phyloP scores from a whole-genome alignment of 2,329 filamentous ascomycete species.

The Ophiostoma sp. region DNA sequence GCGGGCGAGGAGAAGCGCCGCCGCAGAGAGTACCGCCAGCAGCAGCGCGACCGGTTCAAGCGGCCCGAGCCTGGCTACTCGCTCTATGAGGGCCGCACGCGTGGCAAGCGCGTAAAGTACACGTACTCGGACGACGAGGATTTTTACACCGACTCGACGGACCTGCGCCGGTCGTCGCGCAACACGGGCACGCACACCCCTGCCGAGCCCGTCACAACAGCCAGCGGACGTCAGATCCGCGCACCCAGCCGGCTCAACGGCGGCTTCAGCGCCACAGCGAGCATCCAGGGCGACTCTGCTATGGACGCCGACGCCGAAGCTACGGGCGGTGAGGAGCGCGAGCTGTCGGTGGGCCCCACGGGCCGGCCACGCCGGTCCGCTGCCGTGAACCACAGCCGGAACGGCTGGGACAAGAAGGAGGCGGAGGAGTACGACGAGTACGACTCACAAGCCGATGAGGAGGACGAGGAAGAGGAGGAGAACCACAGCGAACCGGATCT shows the following conservation, averaged over 20 bases:
- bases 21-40: conserved; percentile 85
- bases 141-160: conserved; percentile 63
- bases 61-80: conserved; percentile 88
- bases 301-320: conserved; percentile 33
- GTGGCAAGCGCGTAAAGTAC: conserved; percentile 94
- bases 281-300: conserved; percentile 45
- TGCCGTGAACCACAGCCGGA: conserved; percentile 51
- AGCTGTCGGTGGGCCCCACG: conserved; percentile 44
- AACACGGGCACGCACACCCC: conserved; percentile 75
- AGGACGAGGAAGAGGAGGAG: conserved; percentile 62
- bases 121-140: conserved; percentile 90
- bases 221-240: conserved; percentile 82
- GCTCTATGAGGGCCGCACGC: conserved; percentile 91
- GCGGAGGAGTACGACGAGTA: conserved; percentile 47
- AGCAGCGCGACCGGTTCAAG: conserved; percentile 82
- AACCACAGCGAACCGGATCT: conserved; percentile 66
- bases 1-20: conserved; percentile 95
- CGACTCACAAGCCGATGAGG: conserved; percentile 48
- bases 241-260: conserved; percentile 65
- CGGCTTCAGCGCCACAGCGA: conserved; percentile 49
- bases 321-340: conserved; percentile 33
- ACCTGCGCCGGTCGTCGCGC: conserved; percentile 66
- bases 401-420: conserved; percentile 49
- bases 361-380: conserved; percentile 55
- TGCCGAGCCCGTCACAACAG: conserved; percentile 70